Conservation (phyloP, 371 early-diverging fungal species). For the Mortierella sp. region DNA sequence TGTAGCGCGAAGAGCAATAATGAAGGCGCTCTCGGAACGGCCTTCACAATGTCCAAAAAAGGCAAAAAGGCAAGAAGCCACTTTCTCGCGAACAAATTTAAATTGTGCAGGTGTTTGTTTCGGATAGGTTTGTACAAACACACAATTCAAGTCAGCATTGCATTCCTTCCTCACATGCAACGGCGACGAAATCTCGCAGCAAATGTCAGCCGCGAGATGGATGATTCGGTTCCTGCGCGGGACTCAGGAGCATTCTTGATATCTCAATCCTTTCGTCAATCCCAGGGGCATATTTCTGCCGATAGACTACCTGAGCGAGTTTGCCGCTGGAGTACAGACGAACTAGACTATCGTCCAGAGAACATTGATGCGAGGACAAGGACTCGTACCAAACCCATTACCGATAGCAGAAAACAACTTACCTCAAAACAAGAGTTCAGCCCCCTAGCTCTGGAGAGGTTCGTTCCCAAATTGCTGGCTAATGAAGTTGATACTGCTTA, state of each 20-base stretch:
- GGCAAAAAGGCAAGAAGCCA: background rate
- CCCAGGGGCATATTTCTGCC: background rate
- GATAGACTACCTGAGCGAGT: constrained; percentile 30
- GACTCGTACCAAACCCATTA: constrained; percentile 2
- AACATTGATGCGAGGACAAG: background rate
- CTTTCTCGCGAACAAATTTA: background rate
- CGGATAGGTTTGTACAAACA: background rate
- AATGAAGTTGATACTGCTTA: background rate
- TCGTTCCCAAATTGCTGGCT: background rate
- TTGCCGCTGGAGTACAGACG: constrained; percentile 31
- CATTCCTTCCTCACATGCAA: background rate
- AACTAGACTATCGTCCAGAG: constrained; percentile 36
- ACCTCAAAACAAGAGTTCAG: background rate
- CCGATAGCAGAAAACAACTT: background rate
- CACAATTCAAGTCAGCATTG: background rate
- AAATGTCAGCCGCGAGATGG: background rate
- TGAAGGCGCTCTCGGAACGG: background rate
- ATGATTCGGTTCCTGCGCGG: background rate
- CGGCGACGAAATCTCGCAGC: background rate
- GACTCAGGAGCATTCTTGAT: background rate
- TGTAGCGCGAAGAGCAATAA: background rate
- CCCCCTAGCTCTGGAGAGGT: constrained; percentile 26
- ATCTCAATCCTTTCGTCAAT: background rate
- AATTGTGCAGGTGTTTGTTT: background rate
- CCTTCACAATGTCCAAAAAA: background rate